Evolutionary conservation across 2,329 filamentous ascomycete species (phyloP).

Genomic region (Rhytidhysteron rufulum): DNA sequence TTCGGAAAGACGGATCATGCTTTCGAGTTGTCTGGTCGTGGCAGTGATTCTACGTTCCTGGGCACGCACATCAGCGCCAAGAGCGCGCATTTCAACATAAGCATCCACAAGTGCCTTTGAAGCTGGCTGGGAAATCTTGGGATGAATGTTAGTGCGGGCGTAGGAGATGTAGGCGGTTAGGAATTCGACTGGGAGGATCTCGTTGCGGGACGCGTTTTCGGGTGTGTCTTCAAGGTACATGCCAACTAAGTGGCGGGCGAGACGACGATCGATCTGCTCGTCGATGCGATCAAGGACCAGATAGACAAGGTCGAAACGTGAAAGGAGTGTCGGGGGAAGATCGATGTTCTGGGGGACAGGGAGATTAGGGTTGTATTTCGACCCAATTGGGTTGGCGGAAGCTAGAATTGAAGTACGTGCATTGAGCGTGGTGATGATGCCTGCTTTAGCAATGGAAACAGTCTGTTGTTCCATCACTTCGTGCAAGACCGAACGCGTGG

Average conservation of each 20-base stretch:
- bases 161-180: conserved; percentile 97
- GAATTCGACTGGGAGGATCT: conserved; percentile 85
- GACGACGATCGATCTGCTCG: conserved; percentile 79
- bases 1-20: conserved; percentile 95
- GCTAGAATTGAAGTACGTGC: conserved; percentile 93
- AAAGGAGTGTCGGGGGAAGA: conserved; percentile 88
- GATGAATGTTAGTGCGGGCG: conserved; percentile 81
- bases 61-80: conserved; percentile 68
- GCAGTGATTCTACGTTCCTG: conserved; percentile 96
- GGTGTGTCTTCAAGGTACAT: conserved; percentile 97
- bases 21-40: conserved; percentile 93
- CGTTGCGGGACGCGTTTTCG: conserved; percentile 72
- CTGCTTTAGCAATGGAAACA: conserved; percentile 73
- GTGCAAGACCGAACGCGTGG: conserved; percentile 69
- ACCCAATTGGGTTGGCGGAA: conserved; percentile 96
- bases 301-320: conserved; percentile 95
- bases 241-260: conserved; percentile 88
- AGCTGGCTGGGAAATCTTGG: conserved; percentile 73
- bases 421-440: conserved; percentile 84
- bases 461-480: conserved; percentile 82
- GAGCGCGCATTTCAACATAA: conserved; percentile 92
- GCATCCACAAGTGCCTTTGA: conserved; percentile 78
- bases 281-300: conserved; percentile 92
- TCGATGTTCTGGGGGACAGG: conserved; percentile 98
- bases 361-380: conserved; percentile 93